Evolutionary conservation across 1,284 basidiomycete genomes (phyloP).

Genomic region (Neolentinus lepideus): DNA sequence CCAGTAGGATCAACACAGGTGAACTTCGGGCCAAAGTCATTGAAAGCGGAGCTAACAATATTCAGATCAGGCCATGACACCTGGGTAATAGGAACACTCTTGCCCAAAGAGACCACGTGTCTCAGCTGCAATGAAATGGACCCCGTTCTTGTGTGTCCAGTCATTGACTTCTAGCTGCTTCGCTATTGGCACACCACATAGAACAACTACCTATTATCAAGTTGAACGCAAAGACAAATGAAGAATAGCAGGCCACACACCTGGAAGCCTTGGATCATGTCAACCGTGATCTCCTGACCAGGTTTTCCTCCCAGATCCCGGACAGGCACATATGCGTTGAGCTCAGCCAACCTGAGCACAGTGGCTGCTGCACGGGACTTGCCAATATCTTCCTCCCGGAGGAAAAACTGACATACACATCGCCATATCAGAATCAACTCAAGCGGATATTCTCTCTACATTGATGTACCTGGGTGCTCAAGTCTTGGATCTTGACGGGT

Average conservation of each 20-base stretch:
- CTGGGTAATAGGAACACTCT: slow-evolving; percentile 18
- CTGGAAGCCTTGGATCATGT: slow-evolving; percentile 84
- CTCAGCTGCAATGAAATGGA: slow-evolving; percentile 91
- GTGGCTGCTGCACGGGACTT: slow-evolving; percentile 85
- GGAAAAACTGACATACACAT: slow-evolving; percentile 71
- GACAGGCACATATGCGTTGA: slow-evolving; percentile 96
- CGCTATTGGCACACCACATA: slow-evolving; percentile 71
- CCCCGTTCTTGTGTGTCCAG: slow-evolving; percentile 83
- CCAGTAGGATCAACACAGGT: slow-evolving; percentile 94
- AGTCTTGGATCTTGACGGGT: slow-evolving; percentile 79
- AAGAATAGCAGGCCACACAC: slow-evolving; percentile 33
- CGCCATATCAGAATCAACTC: background rate
- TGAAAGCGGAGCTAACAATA: slow-evolving; percentile 75
- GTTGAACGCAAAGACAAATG: slow-evolving; percentile 5
- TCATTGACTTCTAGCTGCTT: slow-evolving; percentile 96
- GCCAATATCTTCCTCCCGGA: slow-evolving; percentile 84
- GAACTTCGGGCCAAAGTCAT: slow-evolving; percentile 94
- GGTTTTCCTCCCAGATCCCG: slow-evolving; percentile 65
- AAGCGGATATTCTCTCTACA: background rate
- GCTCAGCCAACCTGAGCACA: slow-evolving; percentile 85
- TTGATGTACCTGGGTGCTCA: slow-evolving; percentile 80
- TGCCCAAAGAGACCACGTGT: slow-evolving; percentile 94
- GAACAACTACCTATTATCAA: slow-evolving; percentile 72
- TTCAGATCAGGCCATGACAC: slow-evolving; percentile 7
- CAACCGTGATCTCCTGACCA: slow-evolving; percentile 70